A percentile compares a stretch with the other conserved stretches of the same genome.
These are phyloP conservation scores for Dictyostelium discoideum DNA, from an alignment of 78 protist genomes.

Conservation along the genomic window DNA sequence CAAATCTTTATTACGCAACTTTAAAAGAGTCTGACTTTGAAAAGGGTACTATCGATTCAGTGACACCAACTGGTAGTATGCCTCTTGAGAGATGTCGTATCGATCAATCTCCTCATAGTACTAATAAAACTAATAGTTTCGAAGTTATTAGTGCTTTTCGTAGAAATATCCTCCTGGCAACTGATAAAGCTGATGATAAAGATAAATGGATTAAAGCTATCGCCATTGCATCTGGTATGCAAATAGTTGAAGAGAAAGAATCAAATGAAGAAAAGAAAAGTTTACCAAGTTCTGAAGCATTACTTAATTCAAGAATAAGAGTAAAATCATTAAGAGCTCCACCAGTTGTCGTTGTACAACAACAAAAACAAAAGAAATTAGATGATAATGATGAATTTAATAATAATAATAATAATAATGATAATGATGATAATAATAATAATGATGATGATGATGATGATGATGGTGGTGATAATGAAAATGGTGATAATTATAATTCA, in stretches of 20 bases:
- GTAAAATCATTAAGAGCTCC: constrained; percentile 35
- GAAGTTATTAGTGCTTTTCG: constrained; percentile 33
- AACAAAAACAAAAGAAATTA: neutral
- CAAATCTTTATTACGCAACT: constrained; percentile 26
- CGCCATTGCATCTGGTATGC: constrained; percentile 18
- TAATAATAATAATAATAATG: neutral
- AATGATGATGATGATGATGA: neutral
- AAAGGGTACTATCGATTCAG: neutral
- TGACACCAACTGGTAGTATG: constrained; percentile 56
- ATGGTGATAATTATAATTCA: neutral
- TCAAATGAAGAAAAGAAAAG: neutral
- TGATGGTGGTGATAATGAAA: neutral
- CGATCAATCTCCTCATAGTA: constrained; percentile 18
- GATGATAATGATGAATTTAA: neutral
- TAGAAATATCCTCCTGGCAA: constrained; percentile 24
- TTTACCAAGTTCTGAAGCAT: constrained; percentile 35
- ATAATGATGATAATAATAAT: neutral
- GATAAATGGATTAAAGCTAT: constrained; percentile 50
- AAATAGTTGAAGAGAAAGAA: neutral
- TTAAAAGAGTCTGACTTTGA: constrained; percentile 16
- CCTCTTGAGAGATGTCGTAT: constrained; percentile 36
- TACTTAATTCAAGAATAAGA: constrained; percentile 1
- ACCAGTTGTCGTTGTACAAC: neutral
- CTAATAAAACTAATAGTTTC: constrained; percentile 41
- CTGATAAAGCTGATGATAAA: constrained; percentile 23